A percentile compares a stretch with the other conserved stretches of the same genome.
Conservation (phyloP, 768 basidiomycete genomes). For the Leccinellum luteum region DNA sequence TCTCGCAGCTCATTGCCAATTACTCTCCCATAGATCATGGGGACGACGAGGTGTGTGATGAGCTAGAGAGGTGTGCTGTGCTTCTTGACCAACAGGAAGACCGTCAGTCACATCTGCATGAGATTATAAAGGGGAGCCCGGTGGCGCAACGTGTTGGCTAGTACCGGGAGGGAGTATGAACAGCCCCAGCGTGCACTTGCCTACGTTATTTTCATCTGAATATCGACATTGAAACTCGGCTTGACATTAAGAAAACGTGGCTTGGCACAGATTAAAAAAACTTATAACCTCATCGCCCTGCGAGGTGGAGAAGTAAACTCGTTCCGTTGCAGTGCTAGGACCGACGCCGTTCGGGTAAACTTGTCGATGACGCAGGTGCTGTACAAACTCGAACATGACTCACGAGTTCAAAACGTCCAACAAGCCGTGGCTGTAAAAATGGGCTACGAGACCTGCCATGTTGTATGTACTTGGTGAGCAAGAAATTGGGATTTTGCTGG, state of each 20-base stretch:
- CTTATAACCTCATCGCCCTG: slow-evolving; percentile 11
- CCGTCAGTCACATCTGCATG: slow-evolving; percentile 12
- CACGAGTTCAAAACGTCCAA: neutral
- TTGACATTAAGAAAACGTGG: slow-evolving; percentile 30
- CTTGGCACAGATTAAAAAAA: slow-evolving; percentile 6
- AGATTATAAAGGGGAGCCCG: slow-evolving; percentile 26
- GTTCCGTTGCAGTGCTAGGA: slow-evolving; percentile 24
- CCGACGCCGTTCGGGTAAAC: slow-evolving; percentile 6
- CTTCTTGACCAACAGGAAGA: slow-evolving; percentile 15
- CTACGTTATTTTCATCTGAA: slow-evolving; percentile 19
- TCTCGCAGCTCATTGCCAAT: slow-evolving; percentile 31
- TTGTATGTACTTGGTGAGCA: slow-evolving; percentile 3
- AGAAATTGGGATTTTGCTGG: neutral
- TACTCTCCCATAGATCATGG: slow-evolving; percentile 29
- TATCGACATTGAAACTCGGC: slow-evolving; percentile 9
- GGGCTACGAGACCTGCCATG: neutral
- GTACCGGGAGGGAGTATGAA: slow-evolving; percentile 18
- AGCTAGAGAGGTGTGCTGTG: slow-evolving; percentile 13
- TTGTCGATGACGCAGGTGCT: slow-evolving; percentile 9
- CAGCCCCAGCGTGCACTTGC: slow-evolving; percentile 21
- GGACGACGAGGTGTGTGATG: slow-evolving; percentile 15
- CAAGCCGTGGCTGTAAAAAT: neutral
- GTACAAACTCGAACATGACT: slow-evolving; percentile 2
- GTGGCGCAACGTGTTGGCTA: slow-evolving; percentile 22
- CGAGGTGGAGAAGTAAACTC: slow-evolving; percentile 11